Base-by-base conservation (phyloP, 495 filamentous ascomycete species). In the Achaetomiella virescens region DNA sequence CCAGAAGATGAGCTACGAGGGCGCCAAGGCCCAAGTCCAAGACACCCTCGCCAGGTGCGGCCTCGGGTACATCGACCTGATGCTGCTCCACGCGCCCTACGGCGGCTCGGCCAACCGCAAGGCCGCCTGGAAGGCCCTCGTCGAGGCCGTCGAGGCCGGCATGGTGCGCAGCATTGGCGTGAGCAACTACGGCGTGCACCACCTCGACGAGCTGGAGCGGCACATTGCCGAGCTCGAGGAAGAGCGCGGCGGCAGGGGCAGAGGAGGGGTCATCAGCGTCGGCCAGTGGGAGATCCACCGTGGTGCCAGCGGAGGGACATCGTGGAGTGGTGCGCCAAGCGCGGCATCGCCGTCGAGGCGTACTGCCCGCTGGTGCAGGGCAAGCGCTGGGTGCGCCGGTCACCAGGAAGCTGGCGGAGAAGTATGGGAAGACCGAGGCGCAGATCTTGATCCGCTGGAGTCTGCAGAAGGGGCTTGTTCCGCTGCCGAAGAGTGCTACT, bases 281-380 rank as follows among this genome's bases (percentile, higher is more conserved):
- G 89, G 88, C 11, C 91, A 96, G 68, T 88, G 89, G 64, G 91
- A 97, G 72, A 73, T 97, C 17, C 92, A 97, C 91, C 91, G 1
- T 96, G 89, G 89, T 82, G 86, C n/a, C 75, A 82, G 3, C 76
- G 91, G 11, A 74, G 75, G 7, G 88, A 93, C 61, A 86, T 97
- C 27, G 83, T 84, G 11, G 75, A 82, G 46, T 96, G 91, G 87
- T 85, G 86, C 60, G 63, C 77, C 54, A 75, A 83, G 64, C 75
- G 85, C 27, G 82, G 83, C 18, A 77, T 92, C 6, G 71, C 90
- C 25, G 71, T 93, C 20, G 78, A 95, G 72, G 91, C 90, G 2
- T 96, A 95, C 65, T 84, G 79, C 48, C 91, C 90, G 1, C 71
- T 96, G 45, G 85, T 91, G 1, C 78, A 86, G 60, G 84, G 79